Evolutionary conservation across 176 grass and related monocot genomes (phyloP).

Genomic region (Bonia amplexicaulis): DNA sequence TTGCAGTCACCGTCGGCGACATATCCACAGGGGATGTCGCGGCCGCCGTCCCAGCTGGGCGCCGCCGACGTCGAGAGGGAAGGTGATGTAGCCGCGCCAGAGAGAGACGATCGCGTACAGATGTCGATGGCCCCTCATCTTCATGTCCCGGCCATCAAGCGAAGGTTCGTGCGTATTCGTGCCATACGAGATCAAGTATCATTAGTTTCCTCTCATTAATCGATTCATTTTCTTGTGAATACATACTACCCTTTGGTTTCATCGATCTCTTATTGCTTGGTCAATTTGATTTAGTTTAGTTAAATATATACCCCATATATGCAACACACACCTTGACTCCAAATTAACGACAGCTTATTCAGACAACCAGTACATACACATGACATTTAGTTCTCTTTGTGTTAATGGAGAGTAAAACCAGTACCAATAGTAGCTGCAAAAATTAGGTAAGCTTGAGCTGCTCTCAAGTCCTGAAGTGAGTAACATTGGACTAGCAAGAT

Average conservation of each 20-base stretch:
- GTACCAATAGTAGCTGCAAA: no score
- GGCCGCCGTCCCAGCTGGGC: background rate
- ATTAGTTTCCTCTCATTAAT: no score
- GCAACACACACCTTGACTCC: no score
- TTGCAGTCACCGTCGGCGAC: background rate
- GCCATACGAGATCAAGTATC: no score
- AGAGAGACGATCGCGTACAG: constrained; percentile 15
- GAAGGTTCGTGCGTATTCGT: constrained; percentile 6
- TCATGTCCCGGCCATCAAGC: constrained; percentile 8
- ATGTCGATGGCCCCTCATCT: constrained; percentile 12
- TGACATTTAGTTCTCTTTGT: no score
- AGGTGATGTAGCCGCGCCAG: background rate
- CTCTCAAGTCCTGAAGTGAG: no score
- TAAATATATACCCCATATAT: no score
- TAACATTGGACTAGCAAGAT: no score
- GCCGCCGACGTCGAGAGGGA: background rate
- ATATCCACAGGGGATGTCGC: background rate
- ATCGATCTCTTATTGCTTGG: background rate
- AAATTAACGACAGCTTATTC: no score
- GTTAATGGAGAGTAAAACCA: no score
- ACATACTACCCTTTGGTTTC: background rate
- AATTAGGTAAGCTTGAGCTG: no score
- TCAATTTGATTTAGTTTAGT: background rate
- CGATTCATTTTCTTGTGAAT: background rate
- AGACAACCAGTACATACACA: no score